Base-by-base conservation (phyloP, 75 land plant species). In the Picea glauca region DNA sequence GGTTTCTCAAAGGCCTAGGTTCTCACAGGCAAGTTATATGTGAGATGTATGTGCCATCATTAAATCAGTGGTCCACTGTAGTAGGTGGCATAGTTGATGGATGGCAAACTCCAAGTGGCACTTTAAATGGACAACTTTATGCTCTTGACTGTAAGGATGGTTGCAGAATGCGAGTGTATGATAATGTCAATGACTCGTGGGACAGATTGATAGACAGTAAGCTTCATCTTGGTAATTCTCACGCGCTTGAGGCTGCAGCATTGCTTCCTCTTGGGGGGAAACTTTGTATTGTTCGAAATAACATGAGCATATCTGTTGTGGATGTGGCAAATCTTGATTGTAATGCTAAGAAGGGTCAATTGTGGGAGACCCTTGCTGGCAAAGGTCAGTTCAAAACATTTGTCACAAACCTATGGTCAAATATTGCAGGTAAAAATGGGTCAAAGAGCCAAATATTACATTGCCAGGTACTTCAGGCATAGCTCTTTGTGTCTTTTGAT, bases 401-500 rank as follows among this genome's bases (percentile, higher is more conserved):
- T 60, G 91, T 94, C 33, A 85, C 95, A 40, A 93, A 90, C 74
- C 81, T 94, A 13, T 92, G 89, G 97, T 94, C 97, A 43, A 94
- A 85, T 76, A 79, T 94, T 81, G 87, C 95, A 20, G 93, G 95
- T 35, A 78, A 92, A 73, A 89, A 76, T 82, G 82, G 95, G 60
- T 81, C 86, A 78, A 90, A 92, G 67, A 90, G 91, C 72, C 93
- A 94, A 78, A 94, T 94, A 73, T 85, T 94, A 64, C 97, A 94
- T 80, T 94, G 97, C 79, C 97, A 94, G 77, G 93, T 94, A 61
- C 93, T 94, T 80, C 93, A 90, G 88, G 95, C 95, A 8, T 75
- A 58, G 35, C 76, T 50, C 56, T 0, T 9, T 9, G 12, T 50
- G 56, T 50, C 56, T 50, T 50, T 50, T 50, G 56, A 50, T 50